Evolutionary conservation across 768 basidiomycete species (phyloP).

Genomic region (Kwoniella sp.): DNA sequence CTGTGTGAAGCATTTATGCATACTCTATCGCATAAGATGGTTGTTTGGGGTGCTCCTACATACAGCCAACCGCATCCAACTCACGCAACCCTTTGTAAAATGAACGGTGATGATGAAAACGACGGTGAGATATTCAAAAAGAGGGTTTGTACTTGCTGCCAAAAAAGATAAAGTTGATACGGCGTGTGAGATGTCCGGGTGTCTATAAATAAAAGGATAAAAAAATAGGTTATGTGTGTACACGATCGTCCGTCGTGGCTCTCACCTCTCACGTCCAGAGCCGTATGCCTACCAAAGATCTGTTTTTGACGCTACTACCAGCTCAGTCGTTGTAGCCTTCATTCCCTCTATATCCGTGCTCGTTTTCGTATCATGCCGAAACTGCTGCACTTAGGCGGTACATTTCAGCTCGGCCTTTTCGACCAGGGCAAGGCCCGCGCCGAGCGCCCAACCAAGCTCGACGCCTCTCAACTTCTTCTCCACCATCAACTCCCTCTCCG

Average conservation of each 20-base stretch:
- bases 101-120: background rate
- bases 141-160: background rate
- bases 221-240: too few relatives aligned
- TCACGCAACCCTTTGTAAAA: too few relatives aligned
- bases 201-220: too few relatives aligned
- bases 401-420: conserved; percentile 55
- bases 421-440: conserved; percentile 62
- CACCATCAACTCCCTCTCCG: conserved; percentile 65
- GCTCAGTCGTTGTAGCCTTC: too few relatives aligned
- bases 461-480: conserved; percentile 87
- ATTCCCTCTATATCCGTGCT: too few relatives aligned
- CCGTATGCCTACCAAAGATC: too few relatives aligned
- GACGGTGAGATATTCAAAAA: conserved; percentile 3
- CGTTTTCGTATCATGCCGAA: too few relatives aligned
- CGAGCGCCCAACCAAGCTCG: conserved; percentile 91
- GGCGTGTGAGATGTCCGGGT: too few relatives aligned
- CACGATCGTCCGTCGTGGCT: too few relatives aligned
- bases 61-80: background rate
- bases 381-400: conserved; percentile 40
- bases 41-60: background rate
- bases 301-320: too few relatives aligned
- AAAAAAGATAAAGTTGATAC: too few relatives aligned
- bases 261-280: too few relatives aligned
- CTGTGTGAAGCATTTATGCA: background rate
- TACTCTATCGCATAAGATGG: background rate